These are phyloP conservation scores for Lantana camara DNA, from an alignment of 257 asterid species.

Conservation along the genomic window DNA sequence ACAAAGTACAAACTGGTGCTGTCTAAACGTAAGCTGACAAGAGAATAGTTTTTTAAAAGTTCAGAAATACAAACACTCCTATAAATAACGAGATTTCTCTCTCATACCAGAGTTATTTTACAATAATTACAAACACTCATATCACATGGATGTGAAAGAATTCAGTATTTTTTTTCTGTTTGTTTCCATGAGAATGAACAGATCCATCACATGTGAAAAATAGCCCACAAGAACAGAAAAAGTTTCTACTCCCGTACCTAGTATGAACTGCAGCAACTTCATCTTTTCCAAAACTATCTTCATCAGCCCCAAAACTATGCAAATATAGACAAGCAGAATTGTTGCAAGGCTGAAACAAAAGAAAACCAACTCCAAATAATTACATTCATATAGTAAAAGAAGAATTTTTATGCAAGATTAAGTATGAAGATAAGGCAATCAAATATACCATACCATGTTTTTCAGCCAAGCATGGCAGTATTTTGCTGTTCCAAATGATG, in stretches of 20 bases:
- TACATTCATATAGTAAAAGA: conserved; percentile 7
- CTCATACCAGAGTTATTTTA: neutral
- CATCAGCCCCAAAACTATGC: conserved; percentile 88
- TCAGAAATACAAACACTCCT: conserved; percentile 3
- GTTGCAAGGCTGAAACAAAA: conserved; percentile 78
- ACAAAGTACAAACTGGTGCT: conserved; percentile 16
- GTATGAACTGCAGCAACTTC: conserved; percentile 97
- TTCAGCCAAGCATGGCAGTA: conserved; percentile 98
- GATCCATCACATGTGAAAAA: conserved; percentile 16
- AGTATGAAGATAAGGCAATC: conserved; percentile 17
- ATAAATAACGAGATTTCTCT: neutral
- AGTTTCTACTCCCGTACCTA: conserved; percentile 47
- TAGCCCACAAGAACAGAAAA: conserved; percentile 9
- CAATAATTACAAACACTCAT: conserved; percentile 10
- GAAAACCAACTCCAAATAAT: conserved; percentile 24
- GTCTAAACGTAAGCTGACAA: neutral
- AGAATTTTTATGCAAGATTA: conserved; percentile 19
- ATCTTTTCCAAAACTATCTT: conserved; percentile 94
- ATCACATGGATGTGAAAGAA: conserved; percentile 15
- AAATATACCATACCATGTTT: conserved; percentile 62
- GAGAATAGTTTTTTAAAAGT: neutral
- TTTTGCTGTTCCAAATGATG: conserved; percentile 98
- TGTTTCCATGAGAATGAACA: neutral
- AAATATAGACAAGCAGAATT: conserved; percentile 89
- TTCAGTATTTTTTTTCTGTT: neutral